Evolutionary conservation across 805 yeast genomes (phyloP).

Genomic region (Torulaspora maleeae): DNA sequence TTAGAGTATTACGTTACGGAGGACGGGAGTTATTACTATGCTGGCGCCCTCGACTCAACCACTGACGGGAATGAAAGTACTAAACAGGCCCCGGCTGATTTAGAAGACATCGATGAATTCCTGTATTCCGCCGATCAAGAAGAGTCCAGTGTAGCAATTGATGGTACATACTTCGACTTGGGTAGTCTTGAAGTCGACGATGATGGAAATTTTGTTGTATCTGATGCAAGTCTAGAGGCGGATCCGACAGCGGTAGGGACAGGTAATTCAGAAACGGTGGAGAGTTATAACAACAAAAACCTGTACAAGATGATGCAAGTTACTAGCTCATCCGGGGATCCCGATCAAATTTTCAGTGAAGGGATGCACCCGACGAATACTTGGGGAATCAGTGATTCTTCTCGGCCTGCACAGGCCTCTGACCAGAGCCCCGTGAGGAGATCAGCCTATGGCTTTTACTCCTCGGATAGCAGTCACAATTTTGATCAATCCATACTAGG

Average conservation of each 20-base stretch:
- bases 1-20: constrained; percentile 23
- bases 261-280: constrained; percentile 17
- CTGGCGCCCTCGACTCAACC: constrained; percentile 13
- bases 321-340: background rate
- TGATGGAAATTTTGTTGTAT: constrained; percentile 20
- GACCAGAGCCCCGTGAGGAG: background rate
- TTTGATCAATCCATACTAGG: constrained; percentile 5
- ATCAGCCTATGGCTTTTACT: background rate
- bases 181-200: constrained; percentile 21
- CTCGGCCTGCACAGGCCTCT: background rate
- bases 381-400: background rate
- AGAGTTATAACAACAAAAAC: constrained; percentile 21
- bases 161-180: constrained; percentile 16
- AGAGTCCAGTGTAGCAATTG: constrained; percentile 15
- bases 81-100: constrained; percentile 4
- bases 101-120: constrained; percentile 12
- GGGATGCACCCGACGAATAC: background rate
- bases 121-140: constrained; percentile 14
- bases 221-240: constrained; percentile 7
- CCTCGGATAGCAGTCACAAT: constrained; percentile 7
- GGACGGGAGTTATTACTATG: constrained; percentile 27
- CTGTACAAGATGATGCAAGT: constrained; percentile 16
- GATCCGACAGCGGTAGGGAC: constrained; percentile 3
- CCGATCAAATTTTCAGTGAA: background rate
- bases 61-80: constrained; percentile 11